Evolutionary conservation across 495 filamentous ascomycete species (phyloP), one percentile per base, ranked within the genome.

Genomic region (Aspergillus panamensis): DNA sequence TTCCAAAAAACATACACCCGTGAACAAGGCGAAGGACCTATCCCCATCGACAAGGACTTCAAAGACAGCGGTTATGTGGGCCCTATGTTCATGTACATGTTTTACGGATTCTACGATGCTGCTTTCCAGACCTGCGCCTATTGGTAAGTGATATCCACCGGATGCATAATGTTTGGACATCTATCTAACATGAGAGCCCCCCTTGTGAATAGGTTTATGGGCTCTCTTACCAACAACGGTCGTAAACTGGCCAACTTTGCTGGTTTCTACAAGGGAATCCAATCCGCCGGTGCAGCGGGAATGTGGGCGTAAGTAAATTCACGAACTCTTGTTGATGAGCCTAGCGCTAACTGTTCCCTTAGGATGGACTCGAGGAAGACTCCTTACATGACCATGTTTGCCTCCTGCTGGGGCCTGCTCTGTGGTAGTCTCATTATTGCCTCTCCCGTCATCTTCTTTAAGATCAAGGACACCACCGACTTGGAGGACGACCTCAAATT

Each of bases 181-280:
- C 25, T 59, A 12, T 52, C 44, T n/a, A 17, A 16, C 37, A 8
- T 42, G 6, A 20, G 25, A 7, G 6, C 25, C 49, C 40, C 17
- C n/a, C 10, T 1, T 48, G 20, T 12, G 8, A 57, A 7, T 59
- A 91, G 87, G 88, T 90, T 88, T 74, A 96, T 97, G 88, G 93
- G 93, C 33, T 86, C 91, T 16, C 80, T 96, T 31, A 90, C 86
- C 65, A 96, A 97, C 79, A 95, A 94, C 47, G 83, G 87, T 59
- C 89, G 92, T 66, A 95, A 92, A 66, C 80, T 93, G 19, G 93
- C 93, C 74, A 96, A 96, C 77, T 89, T 94, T 65, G 85, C 91
- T 32, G 93, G 93, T 53, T 96, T 93, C 79, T 96, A 96, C 82
- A 96, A 96, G 68, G 90, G 90, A n/a, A 89, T 97, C 63, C 93